Conservation (phyloP, 2,329 filamentous ascomycete species). For the Daldinia eschscholtzii region DNA sequence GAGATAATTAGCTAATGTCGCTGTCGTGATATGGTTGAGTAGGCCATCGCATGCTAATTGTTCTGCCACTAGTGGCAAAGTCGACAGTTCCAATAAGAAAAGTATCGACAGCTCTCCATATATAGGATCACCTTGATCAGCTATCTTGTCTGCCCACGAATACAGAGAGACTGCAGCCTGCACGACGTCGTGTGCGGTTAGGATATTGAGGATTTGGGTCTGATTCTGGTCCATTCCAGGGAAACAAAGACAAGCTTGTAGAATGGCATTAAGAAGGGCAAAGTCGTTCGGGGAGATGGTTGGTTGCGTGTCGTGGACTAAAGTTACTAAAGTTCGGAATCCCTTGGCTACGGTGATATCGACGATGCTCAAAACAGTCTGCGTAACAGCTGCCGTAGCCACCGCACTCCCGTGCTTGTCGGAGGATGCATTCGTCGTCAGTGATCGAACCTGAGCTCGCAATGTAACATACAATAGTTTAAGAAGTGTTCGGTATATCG, state of each 20-base stretch:
- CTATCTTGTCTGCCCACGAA: conserved; percentile 90
- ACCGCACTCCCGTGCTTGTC: conserved; percentile 51
- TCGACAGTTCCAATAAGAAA: conserved; percentile 89
- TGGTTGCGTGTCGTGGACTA: conserved; percentile 80
- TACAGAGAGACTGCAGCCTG: conserved; percentile 89
- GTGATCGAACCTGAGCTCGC: conserved; percentile 68
- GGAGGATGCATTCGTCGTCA: conserved; percentile 39
- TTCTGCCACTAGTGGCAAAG: conserved; percentile 84
- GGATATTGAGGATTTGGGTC: conserved; percentile 76
- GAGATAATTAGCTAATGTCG: conserved; percentile 83
- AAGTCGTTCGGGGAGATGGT: conserved; percentile 82
- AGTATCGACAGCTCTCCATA: conserved; percentile 93
- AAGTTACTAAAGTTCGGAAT: conserved; percentile 82
- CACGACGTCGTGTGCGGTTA: conserved; percentile 78
- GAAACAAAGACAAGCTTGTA: conserved; percentile 85
- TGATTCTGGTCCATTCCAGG: conserved; percentile 80
- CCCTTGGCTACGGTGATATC: conserved; percentile 83
- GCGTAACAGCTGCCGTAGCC: conserved; percentile 63
- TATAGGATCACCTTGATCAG: conserved; percentile 82
- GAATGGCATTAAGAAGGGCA: conserved; percentile 85
- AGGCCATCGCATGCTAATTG: conserved; percentile 90
- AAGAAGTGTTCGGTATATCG: conserved; percentile 86
- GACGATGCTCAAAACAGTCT: conserved; percentile 82
- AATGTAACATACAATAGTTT: conserved; percentile 88
- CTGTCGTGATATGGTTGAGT: conserved; percentile 81